Evolutionary conservation across 2,329 filamentous ascomycete species (phyloP), one percentile per base, ranked within the genome.

Genomic region (Claviceps sp.): DNA sequence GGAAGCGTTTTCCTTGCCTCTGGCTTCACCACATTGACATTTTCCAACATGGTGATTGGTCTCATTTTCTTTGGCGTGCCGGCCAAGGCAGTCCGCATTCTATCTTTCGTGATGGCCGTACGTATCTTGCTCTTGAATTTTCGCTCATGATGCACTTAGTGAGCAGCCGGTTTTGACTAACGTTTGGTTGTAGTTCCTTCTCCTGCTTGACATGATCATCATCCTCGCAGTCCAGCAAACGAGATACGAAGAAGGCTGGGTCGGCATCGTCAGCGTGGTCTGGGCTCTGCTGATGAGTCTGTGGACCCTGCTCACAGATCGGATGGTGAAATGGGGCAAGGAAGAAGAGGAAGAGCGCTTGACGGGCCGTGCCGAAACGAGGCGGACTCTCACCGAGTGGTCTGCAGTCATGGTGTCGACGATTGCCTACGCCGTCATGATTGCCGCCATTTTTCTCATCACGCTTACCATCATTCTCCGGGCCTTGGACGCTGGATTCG

Each of bases 1-100:
- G 93, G 93, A 5, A 93, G 89, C n/a, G 88, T 87, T 41, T 98
- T 95, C 77, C 89, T 89, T 65, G 80, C 88, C 53, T 94, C 95
- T 64, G 80, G 84, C 56, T 97, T 87, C 67, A 82, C 88, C 5
- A 89, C 83, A 49, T 68, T 97, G 55, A 84, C 90, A 1, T 70
- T 89, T 30, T 81, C 84, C 11, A 87, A 89, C 50, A 74, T 96
- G 42, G 66, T 89, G 5, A 81, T 89, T 48, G 80, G 82, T 2
- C 76, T 96, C 24, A 68, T 96, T 7, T 98, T 97, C 75, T 97
- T 97, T 66, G 74, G 85, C 19, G 80, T 85, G 1, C 93, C 93
- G 0, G 91, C 89, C 40, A 82, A 84, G 60, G 78, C 86, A 0
- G 84, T 91, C 64, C 81, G 89, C 52, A 73, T 94, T 49, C 77